Base-by-base conservation (phyloP, 805 yeast genomes). In the Wickerhamiella nectarea region DNA sequence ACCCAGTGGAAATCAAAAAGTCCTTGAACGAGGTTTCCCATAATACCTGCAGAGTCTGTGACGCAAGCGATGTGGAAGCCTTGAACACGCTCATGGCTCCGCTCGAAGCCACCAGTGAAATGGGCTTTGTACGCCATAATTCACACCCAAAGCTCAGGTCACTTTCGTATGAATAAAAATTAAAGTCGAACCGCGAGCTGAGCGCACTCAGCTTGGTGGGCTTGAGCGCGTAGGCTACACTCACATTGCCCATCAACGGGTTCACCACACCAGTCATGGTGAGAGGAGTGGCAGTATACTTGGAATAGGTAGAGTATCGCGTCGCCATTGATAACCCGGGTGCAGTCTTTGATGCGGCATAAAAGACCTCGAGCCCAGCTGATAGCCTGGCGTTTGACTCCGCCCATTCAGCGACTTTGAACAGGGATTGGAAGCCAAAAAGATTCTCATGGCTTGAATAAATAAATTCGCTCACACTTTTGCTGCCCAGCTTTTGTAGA, bases 11-110 rank as follows among this genome's bases (percentile, higher is more conserved):
- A 2, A 87, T 64, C 41, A 89, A 59, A 57, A 89, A 81, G 35
- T 84, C 93, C 53, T 80, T 78, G 53, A 74, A 75, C 48, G 80
- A 74, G 0, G 96, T 95, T 54, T 83, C 95, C 95, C 96, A 89
- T 36, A 83, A 63, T 5, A 86, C 39, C 47, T 74, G 75, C 11
- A 83, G 52, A 47, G 74, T 69, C 50, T 68, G 70, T 41, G 77
- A 79, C 36, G 74, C 76, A 24, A 84, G 50, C 36, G 85, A 76
- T 0, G 91, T 75, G 44, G 87, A 73, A 3, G 78, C 61, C 58
- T 83, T 86, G 51, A 86, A 59, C 11, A 84, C 89, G 46, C 83
- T 77, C 2, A 80, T 41, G 39, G 49, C 40, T 1, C 18, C 31
- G 9, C 11, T 29, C 4, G 11, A 17, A 8, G 33, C 38, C 9